phyloP scores from a whole-genome alignment of 371 early-diverging fungal genomes.

The Lichtheimia corymbifera region DNA sequence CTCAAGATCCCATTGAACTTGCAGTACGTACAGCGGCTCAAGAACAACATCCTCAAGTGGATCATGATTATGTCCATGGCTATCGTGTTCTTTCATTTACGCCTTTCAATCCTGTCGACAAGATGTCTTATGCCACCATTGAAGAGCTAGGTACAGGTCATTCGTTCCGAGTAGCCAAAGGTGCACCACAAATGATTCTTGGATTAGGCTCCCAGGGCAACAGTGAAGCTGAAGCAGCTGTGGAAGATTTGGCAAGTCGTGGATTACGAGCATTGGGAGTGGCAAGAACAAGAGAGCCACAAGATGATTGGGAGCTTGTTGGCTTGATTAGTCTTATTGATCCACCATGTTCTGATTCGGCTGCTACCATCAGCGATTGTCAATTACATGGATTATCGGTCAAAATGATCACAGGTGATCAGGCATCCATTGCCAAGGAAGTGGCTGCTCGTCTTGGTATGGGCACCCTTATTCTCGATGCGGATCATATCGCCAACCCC shows the following conservation, averaged over 20 bases:
- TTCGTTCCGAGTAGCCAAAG: constrained; percentile 87
- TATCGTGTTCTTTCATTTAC: constrained; percentile 84
- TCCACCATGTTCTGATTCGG: constrained; percentile 79
- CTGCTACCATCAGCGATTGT: constrained; percentile 69
- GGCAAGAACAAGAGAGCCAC: constrained; percentile 72
- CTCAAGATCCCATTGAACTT: constrained; percentile 90
- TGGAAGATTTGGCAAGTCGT: constrained; percentile 79
- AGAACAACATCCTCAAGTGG: constrained; percentile 71
- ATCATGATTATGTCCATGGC: constrained; percentile 73
- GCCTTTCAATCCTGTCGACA: constrained; percentile 92
- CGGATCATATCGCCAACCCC: constrained; percentile 66
- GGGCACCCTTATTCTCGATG: constrained; percentile 70
- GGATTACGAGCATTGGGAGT: constrained; percentile 86
- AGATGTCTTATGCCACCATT: constrained; percentile 89
- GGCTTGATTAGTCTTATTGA: constrained; percentile 87
- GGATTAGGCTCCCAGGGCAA: constrained; percentile 74
- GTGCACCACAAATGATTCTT: constrained; percentile 93
- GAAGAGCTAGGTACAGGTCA: constrained; percentile 59
- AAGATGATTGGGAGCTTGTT: constrained; percentile 64
- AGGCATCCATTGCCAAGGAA: constrained; percentile 77
- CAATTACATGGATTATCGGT: constrained; percentile 64
- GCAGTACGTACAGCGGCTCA: constrained; percentile 85
- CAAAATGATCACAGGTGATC: constrained; percentile 89
- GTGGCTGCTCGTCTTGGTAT: constrained; percentile 74
- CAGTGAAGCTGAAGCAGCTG: constrained; percentile 75